A percentile compares a stretch with the other conserved stretches of the same genome.
Evolutionary conservation across 805 yeast genomes (phyloP).

Genomic region (Candida ficus): DNA sequence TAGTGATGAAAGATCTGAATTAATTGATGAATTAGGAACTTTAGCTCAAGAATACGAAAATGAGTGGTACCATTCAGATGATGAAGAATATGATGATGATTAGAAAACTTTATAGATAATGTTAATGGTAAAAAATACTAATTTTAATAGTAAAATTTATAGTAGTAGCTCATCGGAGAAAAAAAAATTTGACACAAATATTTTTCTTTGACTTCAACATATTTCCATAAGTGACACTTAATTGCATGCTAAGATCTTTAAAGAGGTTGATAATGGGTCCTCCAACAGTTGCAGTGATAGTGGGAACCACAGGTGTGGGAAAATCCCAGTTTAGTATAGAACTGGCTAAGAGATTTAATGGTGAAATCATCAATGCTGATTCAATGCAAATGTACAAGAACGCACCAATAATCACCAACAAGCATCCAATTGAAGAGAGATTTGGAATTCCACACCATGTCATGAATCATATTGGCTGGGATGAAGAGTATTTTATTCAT

Average conservation of each 20-base stretch:
- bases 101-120: conserved; percentile 6
- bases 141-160: neutral
- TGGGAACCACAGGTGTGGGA: conserved; percentile 97
- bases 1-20: conserved; percentile 48
- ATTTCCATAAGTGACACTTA: no score
- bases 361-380: conserved; percentile 93
- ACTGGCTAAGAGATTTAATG: conserved; percentile 68
- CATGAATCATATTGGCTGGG: conserved; percentile 79
- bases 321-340: conserved; percentile 83
- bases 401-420: conserved; percentile 77
- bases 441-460: conserved; percentile 78
- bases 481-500: conserved; percentile 75
- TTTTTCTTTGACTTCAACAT: neutral
- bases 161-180: neutral
- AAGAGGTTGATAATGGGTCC: conserved; percentile 14
- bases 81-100: conserved; percentile 35
- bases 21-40: conserved; percentile 42
- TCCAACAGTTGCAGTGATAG: conserved; percentile 54
- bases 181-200: conserved; percentile 3
- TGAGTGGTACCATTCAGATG: conserved; percentile 41
- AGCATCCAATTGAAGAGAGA: conserved; percentile 80
- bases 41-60: conserved; percentile 42
- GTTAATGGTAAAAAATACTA: neutral
- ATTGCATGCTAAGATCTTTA: conserved; percentile 10
- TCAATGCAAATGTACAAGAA: conserved; percentile 92